phyloP scores from a whole-genome alignment of 2,329 filamentous ascomycete species.

The Xylariaceae sp. region DNA sequence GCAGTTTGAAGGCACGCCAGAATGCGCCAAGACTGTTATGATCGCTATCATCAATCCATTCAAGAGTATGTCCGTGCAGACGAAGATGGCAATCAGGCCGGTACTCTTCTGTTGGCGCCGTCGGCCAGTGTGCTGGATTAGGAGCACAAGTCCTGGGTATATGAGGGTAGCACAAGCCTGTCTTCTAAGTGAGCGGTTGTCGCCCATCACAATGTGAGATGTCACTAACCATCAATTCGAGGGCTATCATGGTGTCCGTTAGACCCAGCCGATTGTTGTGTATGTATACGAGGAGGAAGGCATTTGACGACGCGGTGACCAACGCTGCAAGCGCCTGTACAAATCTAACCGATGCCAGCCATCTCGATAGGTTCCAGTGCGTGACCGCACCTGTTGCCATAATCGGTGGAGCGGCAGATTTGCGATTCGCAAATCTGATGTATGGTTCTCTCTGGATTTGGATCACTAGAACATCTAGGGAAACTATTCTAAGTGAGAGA shows the following conservation, averaged over 20 bases:
- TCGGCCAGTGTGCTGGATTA: constrained; percentile 26
- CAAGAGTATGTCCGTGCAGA: constrained; percentile 28
- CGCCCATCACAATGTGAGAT: not conserved
- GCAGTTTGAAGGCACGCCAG: constrained; percentile 31
- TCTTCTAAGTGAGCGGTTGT: constrained; percentile 9
- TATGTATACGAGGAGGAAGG: constrained; percentile 29
- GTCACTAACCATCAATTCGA: constrained; percentile 33
- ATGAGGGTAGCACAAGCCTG: constrained; percentile 27
- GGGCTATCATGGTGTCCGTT: constrained; percentile 22
- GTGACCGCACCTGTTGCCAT: constrained; percentile 14
- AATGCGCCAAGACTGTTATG: constrained; percentile 28
- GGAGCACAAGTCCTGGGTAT: constrained; percentile 28
- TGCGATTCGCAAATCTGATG: too few relatives aligned
- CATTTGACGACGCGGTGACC: constrained; percentile 28
- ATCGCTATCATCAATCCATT: constrained; percentile 27
- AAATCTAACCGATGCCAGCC: constrained; percentile 28
- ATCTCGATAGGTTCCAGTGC: constrained; percentile 28
- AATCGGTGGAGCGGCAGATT: too few relatives aligned
- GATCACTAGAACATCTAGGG: too few relatives aligned
- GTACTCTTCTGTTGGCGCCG: constrained; percentile 18
- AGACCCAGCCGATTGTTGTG: constrained; percentile 22
- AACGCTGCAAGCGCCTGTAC: constrained; percentile 29
- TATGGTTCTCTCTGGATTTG: too few relatives aligned
- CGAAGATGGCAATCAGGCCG: constrained; percentile 21
- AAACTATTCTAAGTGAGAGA: too few relatives aligned